Base-by-base conservation (phyloP, 805 yeast species). In the Wickerhamomyces alni region DNA sequence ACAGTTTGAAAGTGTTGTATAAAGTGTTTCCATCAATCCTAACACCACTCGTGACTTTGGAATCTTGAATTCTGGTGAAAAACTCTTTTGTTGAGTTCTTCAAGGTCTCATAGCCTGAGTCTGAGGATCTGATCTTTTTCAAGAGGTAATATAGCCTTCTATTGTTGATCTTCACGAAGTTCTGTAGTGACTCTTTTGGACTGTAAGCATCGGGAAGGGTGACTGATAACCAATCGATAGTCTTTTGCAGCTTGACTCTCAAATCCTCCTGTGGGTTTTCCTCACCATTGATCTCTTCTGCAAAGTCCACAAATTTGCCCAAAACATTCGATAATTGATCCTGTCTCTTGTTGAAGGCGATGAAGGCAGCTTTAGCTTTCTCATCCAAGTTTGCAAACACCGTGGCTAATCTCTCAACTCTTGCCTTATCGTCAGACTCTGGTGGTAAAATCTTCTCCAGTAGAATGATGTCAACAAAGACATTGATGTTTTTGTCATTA, bases 321-420 rank as follows among this genome's bases (percentile, higher is more conserved):
- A 86, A 39, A 1, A 75, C 86, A 2, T 63, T 56, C 2, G 83
- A 62, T 21, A 75, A 57, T 46, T 80, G 81, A 36, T 71, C 69
- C 54, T 87, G 96, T 36, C 95, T 69, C 50, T 70, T 74, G 37
- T 75, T 71, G 28, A 86, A 74, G 0, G 95, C 91, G 42, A 67
- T 60, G 48, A 87, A 82, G 0, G 94, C 75, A 18, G 74, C 67
- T 44, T 69, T 68, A 0, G 89, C 73, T 45, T 77, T 80, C 2
- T 69, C 70, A 37, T 78, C 74, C 19, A 88, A 65, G 27, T 57
- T 61, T 1, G 62, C 49, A 37, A 75, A 61, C 2, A 85, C 66
- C 2, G 57, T 58, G 34, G 83, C 55, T 2, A 85, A 46, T 37
- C 93, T 64, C 8, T 61, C 54, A 0, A 79, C 80, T 40, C 95